These are phyloP conservation scores for Hypoxylon sp. DNA, from an alignment of 2,329 filamentous ascomycete genomes.

Conservation along the genomic window DNA sequence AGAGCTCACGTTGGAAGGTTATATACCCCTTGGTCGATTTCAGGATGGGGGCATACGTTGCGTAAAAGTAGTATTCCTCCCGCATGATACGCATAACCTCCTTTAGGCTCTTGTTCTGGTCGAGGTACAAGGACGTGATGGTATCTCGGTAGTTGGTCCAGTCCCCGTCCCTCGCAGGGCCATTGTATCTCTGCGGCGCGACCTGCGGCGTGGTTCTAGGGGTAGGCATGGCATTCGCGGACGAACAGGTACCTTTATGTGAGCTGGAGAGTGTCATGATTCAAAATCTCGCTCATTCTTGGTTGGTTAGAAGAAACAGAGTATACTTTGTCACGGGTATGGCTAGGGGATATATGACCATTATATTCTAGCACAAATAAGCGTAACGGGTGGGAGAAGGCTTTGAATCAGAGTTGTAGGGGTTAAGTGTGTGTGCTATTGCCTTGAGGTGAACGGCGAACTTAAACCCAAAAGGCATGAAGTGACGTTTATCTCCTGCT, in stretches of 20 bases:
- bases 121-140: conserved; percentile 41
- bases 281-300: background rate
- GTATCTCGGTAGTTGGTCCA: conserved; percentile 42
- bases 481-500: conserved; percentile 25
- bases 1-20: conserved; percentile 13
- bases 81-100: conserved; percentile 46
- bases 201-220: conserved; percentile 21
- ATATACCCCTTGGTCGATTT: background rate
- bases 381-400: background rate
- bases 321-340: conserved; percentile 5
- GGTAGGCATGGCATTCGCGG: conserved; percentile 11
- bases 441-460: conserved; percentile 11
- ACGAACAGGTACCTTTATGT: conserved; percentile 2
- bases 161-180: conserved; percentile 40
- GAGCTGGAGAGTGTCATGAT: conserved; percentile 27
- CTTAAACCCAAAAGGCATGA: conserved; percentile 12
- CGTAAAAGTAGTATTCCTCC: conserved; percentile 42
- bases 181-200: conserved; percentile 31
- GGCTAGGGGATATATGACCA: conserved; percentile 7
- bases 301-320: conserved; percentile 1
- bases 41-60: conserved; percentile 37
- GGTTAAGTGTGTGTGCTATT: conserved; percentile 5
- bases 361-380: conserved; percentile 5
- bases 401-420: conserved; percentile 17
- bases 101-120: conserved; percentile 44